Conservation (phyloP, 2,329 filamentous ascomycete species). For the Xylariaceae sp. region DNA sequence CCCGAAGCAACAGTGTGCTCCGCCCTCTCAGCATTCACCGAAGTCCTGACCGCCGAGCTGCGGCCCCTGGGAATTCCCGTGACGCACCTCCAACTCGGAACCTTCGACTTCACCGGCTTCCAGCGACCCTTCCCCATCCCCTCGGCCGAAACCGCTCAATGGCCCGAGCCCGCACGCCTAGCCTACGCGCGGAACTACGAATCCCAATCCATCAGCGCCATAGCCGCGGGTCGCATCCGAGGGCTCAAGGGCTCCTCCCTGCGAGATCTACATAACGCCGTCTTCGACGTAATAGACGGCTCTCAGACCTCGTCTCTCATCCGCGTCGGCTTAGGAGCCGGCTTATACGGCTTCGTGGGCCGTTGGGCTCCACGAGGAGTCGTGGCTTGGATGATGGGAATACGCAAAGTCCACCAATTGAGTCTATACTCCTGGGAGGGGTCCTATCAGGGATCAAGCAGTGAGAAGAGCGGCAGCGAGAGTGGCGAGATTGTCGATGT, state of each 20-base stretch:
- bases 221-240: slow-evolving; percentile 55
- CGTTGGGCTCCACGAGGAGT: slow-evolving; percentile 72
- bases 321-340: slow-evolving; percentile 79
- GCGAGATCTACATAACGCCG: slow-evolving; percentile 76
- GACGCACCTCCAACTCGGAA: slow-evolving; percentile 85
- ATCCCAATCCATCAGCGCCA: slow-evolving; percentile 52
- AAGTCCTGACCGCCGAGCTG: slow-evolving; percentile 77
- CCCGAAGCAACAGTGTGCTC: slow-evolving; percentile 84
- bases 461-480: slow-evolving; percentile 30
- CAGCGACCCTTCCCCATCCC: slow-evolving; percentile 39
- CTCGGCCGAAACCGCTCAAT: slow-evolving; percentile 54
- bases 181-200: slow-evolving; percentile 64
- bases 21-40: slow-evolving; percentile 81
- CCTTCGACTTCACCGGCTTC: slow-evolving; percentile 77
- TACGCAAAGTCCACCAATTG: slow-evolving; percentile 60
- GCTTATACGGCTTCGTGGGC: slow-evolving; percentile 82
- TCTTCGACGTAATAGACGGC: slow-evolving; percentile 84
- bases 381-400: slow-evolving; percentile 92
- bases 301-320: slow-evolving; percentile 61
- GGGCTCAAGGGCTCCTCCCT: slow-evolving; percentile 68
- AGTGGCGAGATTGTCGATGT: slow-evolving; percentile 25
- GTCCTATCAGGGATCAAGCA: slow-evolving; percentile 37
- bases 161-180: slow-evolving; percentile 60
- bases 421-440: slow-evolving; percentile 47
- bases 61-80: slow-evolving; percentile 73